Base-by-base conservation (phyloP, 176 grass and related monocot species). In the Oryza rufipogon region DNA sequence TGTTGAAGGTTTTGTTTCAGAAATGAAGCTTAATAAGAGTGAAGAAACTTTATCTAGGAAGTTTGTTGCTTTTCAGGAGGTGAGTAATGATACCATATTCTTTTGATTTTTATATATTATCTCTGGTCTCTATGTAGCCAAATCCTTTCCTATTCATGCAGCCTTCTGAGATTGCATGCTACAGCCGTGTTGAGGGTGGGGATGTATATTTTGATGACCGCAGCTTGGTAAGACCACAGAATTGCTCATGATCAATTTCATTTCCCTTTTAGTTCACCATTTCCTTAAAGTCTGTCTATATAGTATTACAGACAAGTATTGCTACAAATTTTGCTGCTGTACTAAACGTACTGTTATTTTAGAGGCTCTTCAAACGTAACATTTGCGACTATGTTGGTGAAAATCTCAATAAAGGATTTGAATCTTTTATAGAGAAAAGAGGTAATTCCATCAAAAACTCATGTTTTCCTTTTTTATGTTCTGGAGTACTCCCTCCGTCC, bases 1-100 rank as follows among this genome's bases (percentile, higher is more conserved):
- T 15, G 88, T 86, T 68, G 96, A 96, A 91, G 83, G 91, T 36
- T 96, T 99, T 84, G 91, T 99, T 88, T 96, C 96, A 87, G 96
- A 99, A 42, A 92, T 99, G 78, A 99, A 90, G 78, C 93, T 99
- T 76, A 99, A 95, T 83, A 99, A 99, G 83, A 99, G 96, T 64
- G 96, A 92, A 87, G 96, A 99, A 85, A 99, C 96, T 81, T 85
- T 99, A 80, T 92, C 93, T 76, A 96, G 96, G 78, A 99, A 99
- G 77, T 56, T 84, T 73, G 93, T 99, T 87, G 81, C 88, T 86
- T 89, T 99, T 83, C 96, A 99, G 45, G 93, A 96, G 96, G 93
- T 99, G 67, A 63, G 60, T 81, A 76, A 30, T 80, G 68, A 26
- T 86, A 68, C 11, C 26, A 58, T 68, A 5, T 72, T 81, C 19